Evolutionary conservation across 2,329 filamentous ascomycete genomes (phyloP).

Genomic region (Pseudonectria foliicola): DNA sequence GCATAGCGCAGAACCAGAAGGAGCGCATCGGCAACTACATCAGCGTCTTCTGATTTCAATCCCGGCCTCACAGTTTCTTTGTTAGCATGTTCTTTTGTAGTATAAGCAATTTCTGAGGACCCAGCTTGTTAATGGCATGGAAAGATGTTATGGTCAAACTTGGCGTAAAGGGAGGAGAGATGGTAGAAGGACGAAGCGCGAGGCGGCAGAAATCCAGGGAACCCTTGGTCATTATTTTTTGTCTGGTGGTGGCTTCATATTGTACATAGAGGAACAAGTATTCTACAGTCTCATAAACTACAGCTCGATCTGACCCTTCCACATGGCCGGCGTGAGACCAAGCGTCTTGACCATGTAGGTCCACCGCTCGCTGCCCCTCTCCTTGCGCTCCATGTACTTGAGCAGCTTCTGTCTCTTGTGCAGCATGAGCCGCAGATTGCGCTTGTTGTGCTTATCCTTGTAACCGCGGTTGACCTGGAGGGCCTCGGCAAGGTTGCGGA

Average conservation of each 20-base stretch:
- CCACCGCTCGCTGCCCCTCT: constrained; percentile 87
- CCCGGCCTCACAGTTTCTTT: constrained; percentile 15
- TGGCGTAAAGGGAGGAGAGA: constrained; percentile 26
- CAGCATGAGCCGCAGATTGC: constrained; percentile 76
- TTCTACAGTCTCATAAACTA: constrained; percentile 34
- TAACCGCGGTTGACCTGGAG: constrained; percentile 60
- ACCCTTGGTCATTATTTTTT: constrained; percentile 17
- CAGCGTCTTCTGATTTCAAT: constrained; percentile 70
- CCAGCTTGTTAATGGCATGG: constrained; percentile 26
- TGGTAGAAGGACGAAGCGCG: constrained; percentile 16
- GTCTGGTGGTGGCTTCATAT: constrained; percentile 30
- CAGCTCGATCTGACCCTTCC: constrained; percentile 73
- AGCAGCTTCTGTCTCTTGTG: constrained; percentile 86
- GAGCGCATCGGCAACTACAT: constrained; percentile 98
- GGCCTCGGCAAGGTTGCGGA: constrained; percentile 68
- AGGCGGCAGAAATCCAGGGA: constrained; percentile 17
- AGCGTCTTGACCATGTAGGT: constrained; percentile 76
- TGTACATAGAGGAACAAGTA: constrained; percentile 43
- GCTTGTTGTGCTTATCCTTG: constrained; percentile 91
- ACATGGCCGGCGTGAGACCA: constrained; percentile 80
- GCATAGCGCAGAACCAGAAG: constrained; percentile 99
- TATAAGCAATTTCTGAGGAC: constrained; percentile 26
- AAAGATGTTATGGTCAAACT: constrained; percentile 22
- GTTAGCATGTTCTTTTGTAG: constrained; percentile 34
- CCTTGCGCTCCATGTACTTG: constrained; percentile 79